Conservation (phyloP, 495 filamentous ascomycete species). For the Penicillium lagena region DNA sequence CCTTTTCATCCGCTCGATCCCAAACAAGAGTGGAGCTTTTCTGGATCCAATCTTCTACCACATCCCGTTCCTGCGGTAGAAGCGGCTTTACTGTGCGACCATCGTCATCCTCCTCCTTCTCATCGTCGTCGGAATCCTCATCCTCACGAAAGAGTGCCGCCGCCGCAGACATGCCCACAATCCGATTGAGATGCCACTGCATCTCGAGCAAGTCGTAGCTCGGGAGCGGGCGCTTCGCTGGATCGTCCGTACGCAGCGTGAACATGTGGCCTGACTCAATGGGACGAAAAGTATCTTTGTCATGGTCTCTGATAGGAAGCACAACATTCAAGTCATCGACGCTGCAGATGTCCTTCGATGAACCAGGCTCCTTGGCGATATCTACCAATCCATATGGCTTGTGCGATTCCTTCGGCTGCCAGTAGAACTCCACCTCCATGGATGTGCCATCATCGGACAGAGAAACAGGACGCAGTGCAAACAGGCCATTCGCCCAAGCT, state of each 20-base stretch:
- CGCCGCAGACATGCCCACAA: constrained; percentile 5
- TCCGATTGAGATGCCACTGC: constrained; percentile 7
- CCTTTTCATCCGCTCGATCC: not conserved
- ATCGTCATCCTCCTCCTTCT: constrained; percentile 18
- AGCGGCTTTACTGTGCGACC: not conserved
- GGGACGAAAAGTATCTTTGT: not conserved
- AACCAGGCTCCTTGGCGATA: not conserved
- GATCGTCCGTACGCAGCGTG: constrained; percentile 3
- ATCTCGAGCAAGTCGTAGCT: constrained; percentile 9
- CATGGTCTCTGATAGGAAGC: not conserved
- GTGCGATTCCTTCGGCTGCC: constrained; percentile 5
- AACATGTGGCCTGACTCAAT: constrained; percentile 8
- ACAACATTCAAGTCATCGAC: constrained; percentile 1
- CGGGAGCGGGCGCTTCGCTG: constrained; percentile 4
- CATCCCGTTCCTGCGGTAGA: not conserved
- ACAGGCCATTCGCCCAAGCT: constrained; percentile 2
- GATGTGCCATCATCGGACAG: not conserved
- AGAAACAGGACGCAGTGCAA: constrained; percentile 4
- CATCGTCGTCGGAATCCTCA: constrained; percentile 12
- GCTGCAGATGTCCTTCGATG: not conserved
- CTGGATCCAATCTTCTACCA: not conserved
- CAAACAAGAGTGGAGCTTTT: not conserved
- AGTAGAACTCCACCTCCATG: constrained; percentile 10
- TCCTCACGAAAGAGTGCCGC: constrained; percentile 1
- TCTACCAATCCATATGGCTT: not conserved